A percentile compares a stretch with the other conserved stretches of the same genome.
Conservation (phyloP, 805 yeast genomes). For the Wickerhamiella azyma region DNA sequence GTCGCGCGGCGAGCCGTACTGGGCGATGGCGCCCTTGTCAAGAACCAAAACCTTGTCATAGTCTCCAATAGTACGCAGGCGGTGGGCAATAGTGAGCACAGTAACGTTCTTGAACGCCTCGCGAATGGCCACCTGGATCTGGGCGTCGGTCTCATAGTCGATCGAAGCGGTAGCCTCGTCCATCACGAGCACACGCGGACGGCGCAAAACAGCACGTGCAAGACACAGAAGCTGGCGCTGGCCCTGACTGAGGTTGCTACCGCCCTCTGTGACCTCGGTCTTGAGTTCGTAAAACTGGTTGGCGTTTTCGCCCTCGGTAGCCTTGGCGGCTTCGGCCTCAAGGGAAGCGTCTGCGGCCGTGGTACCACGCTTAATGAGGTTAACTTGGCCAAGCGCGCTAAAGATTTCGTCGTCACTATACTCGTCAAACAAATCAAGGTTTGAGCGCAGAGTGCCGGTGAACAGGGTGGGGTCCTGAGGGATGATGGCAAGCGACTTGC, state of each 20-base stretch:
- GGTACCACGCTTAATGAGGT: slow-evolving; percentile 36
- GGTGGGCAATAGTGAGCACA: slow-evolving; percentile 75
- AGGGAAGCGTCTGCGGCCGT: slow-evolving; percentile 19
- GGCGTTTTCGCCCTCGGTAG: slow-evolving; percentile 42
- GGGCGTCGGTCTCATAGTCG: slow-evolving; percentile 75
- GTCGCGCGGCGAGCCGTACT: slow-evolving; percentile 57
- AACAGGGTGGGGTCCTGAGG: slow-evolving; percentile 77
- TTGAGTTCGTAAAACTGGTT: slow-evolving; percentile 52
- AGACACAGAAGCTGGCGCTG: slow-evolving; percentile 78
- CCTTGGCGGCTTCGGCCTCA: background rate
- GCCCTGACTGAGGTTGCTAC: slow-evolving; percentile 77
- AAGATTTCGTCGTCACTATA: slow-evolving; percentile 44
- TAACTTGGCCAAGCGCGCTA: slow-evolving; percentile 46
- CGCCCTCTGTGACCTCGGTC: slow-evolving; percentile 54
- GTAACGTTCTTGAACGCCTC: slow-evolving; percentile 62
- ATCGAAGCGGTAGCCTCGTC: slow-evolving; percentile 70
- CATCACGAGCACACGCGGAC: slow-evolving; percentile 57
- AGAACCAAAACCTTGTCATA: slow-evolving; percentile 70
- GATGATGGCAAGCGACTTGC: slow-evolving; percentile 54
- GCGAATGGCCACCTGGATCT: slow-evolving; percentile 62
- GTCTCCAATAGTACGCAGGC: slow-evolving; percentile 58
- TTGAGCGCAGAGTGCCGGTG: slow-evolving; percentile 54
- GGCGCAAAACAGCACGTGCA: slow-evolving; percentile 64
- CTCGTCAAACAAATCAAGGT: slow-evolving; percentile 58
- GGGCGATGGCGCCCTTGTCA: slow-evolving; percentile 66